Evolutionary conservation across 2,329 filamentous ascomycete species (phyloP).

Genomic region (Ramularia endophylla): DNA sequence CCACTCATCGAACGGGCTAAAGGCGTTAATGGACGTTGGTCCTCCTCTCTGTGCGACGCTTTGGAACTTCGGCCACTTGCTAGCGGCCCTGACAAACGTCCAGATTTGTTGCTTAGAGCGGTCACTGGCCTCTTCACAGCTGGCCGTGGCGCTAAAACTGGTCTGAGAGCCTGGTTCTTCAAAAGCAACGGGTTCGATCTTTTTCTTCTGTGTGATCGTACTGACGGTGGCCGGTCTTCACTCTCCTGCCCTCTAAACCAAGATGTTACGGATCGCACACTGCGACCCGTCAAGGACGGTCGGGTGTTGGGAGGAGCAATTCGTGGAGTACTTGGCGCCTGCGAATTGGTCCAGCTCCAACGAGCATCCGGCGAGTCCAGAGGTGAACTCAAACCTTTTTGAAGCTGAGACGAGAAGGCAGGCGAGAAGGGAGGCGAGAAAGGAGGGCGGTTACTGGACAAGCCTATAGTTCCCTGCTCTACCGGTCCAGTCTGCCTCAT

Average conservation of each 20-base stretch:
- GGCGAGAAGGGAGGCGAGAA: too few species aligned
- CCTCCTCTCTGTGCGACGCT: too few species aligned
- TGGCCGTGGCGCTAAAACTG: slow-evolving; percentile 7
- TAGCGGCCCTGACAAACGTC: too few species aligned
- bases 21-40: too few species aligned
- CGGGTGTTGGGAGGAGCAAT: slow-evolving; percentile 6
- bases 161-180: slow-evolving; percentile 13
- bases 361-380: slow-evolving; percentile 5
- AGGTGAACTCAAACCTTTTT: too few species aligned
- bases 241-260: slow-evolving; percentile 6
- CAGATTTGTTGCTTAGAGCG: too few species aligned
- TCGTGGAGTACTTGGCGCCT: slow-evolving; percentile 25
- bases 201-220: background rate
- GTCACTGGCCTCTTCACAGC: background rate
- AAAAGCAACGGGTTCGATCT: slow-evolving; percentile 3
- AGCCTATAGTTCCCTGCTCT: too few species aligned
- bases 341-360: slow-evolving; percentile 26
- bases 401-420: too few species aligned
- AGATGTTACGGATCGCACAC: slow-evolving; percentile 6
- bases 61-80: too few species aligned
- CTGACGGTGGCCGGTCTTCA: background rate
- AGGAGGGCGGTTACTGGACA: too few species aligned
- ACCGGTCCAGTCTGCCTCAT: too few species aligned
- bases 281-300: slow-evolving; percentile 2
- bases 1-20: too few species aligned